A percentile compares a stretch with the other conserved stretches of the same genome.
These are phyloP conservation scores for Chlorella sp. DNA, from an alignment of 139 green algal genomes.

Conservation along the genomic window DNA sequence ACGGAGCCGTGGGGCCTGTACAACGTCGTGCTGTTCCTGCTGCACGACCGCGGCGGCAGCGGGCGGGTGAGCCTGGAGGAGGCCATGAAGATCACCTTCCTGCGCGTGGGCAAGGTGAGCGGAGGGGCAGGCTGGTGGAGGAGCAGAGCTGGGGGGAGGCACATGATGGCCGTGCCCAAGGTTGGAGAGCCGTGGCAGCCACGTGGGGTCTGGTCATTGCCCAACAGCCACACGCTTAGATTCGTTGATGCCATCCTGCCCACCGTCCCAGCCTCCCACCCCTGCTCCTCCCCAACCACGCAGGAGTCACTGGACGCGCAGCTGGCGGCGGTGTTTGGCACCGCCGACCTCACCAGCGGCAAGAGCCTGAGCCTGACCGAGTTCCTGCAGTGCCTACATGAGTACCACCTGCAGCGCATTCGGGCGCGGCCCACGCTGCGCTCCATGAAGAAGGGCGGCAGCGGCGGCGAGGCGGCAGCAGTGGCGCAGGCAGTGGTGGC, in stretches of 20 bases:
- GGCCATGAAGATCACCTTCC: slow-evolving; percentile 94
- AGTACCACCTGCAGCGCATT: slow-evolving; percentile 75
- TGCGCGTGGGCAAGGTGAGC: slow-evolving; percentile 74
- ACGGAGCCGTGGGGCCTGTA: slow-evolving; percentile 91
- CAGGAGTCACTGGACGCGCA: slow-evolving; percentile 76
- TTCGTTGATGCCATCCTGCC: no score
- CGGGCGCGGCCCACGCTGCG: slow-evolving; percentile 41
- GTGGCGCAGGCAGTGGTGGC: not conserved
- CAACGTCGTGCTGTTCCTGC: slow-evolving; percentile 95
- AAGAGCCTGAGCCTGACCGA: slow-evolving; percentile 90
- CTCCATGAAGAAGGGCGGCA: slow-evolving; percentile 19
- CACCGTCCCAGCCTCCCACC: not conserved
- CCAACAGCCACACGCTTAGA: not conserved
- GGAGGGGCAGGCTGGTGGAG: not conserved
- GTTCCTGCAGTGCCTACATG: slow-evolving; percentile 85
- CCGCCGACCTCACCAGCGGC: slow-evolving; percentile 85
- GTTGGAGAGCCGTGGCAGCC: not conserved
- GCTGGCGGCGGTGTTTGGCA: slow-evolving; percentile 93
- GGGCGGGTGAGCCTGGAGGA: slow-evolving; percentile 71
- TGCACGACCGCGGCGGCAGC: slow-evolving; percentile 79
- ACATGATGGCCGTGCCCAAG: not conserved
- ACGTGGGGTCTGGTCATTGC: not conserved
- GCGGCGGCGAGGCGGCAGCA: not conserved
- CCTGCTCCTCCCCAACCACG: not conserved
- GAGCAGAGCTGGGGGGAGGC: not conserved